phyloP scores from a whole-genome alignment of 345 rosid species.

The Cardamine occulta region DNA sequence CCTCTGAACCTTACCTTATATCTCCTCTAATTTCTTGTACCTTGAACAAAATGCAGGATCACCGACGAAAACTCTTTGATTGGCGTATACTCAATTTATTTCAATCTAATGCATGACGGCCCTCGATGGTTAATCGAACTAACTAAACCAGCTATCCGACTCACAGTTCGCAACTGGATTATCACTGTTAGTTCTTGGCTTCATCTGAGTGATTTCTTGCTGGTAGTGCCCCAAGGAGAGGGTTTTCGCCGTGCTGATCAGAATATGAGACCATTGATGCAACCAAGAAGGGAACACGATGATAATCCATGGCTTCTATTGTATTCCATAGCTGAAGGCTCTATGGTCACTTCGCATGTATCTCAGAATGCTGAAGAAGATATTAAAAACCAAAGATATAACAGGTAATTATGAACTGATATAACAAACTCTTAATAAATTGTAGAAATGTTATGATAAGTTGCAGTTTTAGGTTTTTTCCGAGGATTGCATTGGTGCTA shows the following conservation, averaged over 20 bases:
- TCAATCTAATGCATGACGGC: not conserved
- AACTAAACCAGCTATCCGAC: not conserved
- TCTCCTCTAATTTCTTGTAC: not conserved
- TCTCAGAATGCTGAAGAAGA: slow-evolving; percentile 27
- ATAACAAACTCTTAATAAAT: not conserved
- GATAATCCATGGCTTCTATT: not conserved
- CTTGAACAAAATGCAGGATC: slow-evolving; percentile 18
- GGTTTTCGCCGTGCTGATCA: slow-evolving; percentile 6
- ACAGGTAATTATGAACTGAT: slow-evolving; percentile 3
- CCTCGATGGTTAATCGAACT: not conserved
- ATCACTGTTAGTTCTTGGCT: slow-evolving; percentile 31
- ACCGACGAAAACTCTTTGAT: not conserved
- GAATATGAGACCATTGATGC: slow-evolving; percentile 16
- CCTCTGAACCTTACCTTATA: not conserved
- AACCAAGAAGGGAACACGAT: not conserved
- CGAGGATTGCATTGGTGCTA: slow-evolving; percentile 28
- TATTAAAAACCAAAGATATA: slow-evolving; percentile 2
- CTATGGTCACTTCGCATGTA: not conserved
- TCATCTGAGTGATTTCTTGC: slow-evolving; percentile 33
- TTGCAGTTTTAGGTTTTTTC: slow-evolving; percentile 24
- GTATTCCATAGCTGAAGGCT: slow-evolving; percentile 28
- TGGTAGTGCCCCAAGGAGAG: slow-evolving; percentile 14
- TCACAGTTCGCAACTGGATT: slow-evolving; percentile 29
- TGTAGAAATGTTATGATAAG: slow-evolving; percentile 2
- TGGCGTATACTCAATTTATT: not conserved